These are phyloP conservation scores for Clavispora fructus DNA, from an alignment of 805 yeast genomes.

Conservation along the genomic window DNA sequence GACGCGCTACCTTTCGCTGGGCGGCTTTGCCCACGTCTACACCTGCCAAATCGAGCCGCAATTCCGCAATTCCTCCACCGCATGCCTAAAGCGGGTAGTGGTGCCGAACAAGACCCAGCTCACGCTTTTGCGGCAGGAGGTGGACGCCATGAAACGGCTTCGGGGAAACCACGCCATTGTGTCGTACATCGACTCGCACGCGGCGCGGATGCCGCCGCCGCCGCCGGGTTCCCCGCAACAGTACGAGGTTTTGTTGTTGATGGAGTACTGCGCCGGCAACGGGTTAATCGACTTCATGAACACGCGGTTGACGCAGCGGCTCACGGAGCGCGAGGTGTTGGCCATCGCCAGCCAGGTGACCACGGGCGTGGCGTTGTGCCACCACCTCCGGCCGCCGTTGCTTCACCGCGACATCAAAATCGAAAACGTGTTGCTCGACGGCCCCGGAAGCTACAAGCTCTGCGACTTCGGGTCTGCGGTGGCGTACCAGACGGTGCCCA, in stretches of 20 bases:
- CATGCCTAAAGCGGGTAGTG: conserved; percentile 89
- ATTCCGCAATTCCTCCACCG: conserved; percentile 47
- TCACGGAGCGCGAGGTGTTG: conserved; percentile 64
- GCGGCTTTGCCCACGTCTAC: conserved; percentile 96
- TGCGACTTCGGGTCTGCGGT: conserved; percentile 85
- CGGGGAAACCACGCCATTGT: conserved; percentile 78
- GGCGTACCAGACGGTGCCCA: conserved; percentile 58
- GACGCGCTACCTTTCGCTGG: conserved; percentile 72
- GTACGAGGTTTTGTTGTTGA: conserved; percentile 71
- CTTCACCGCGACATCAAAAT: conserved; percentile 79
- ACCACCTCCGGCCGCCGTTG: conserved; percentile 63
- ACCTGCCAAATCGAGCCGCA: conserved; percentile 66
- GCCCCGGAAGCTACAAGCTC: conserved; percentile 54
- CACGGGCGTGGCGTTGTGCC: conserved; percentile 75
- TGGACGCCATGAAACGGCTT: conserved; percentile 91
- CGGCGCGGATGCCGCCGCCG: conserved; percentile 52
- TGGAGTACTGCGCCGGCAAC: conserved; percentile 75
- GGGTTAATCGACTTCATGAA: conserved; percentile 81
- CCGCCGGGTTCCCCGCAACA: conserved; percentile 31
- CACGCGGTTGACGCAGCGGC: conserved; percentile 56
- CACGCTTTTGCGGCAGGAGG: conserved; percentile 85
- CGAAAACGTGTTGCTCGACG: conserved; percentile 69
- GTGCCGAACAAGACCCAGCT: conserved; percentile 87
- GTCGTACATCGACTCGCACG: conserved; percentile 91
- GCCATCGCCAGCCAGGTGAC: conserved; percentile 65